These are phyloP conservation scores for Neonectria ditissima DNA, from an alignment of 2,329 filamentous ascomycete genomes.

Conservation along the genomic window DNA sequence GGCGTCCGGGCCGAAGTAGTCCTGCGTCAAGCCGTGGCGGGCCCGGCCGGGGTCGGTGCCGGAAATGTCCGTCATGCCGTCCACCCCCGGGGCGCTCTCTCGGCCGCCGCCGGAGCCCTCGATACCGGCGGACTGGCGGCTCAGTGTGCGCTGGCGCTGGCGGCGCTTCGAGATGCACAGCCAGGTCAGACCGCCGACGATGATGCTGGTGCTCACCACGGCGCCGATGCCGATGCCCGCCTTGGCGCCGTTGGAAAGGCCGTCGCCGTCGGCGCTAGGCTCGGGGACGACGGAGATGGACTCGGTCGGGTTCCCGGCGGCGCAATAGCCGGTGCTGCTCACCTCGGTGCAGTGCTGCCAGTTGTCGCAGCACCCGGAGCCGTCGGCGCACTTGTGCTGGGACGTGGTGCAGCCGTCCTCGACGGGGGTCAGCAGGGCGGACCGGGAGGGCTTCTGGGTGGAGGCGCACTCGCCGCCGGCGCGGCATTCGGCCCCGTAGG, in stretches of 20 bases:
- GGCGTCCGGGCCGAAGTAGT: conserved; percentile 60
- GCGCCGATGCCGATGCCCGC: conserved; percentile 69
- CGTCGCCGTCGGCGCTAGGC: conserved; percentile 32
- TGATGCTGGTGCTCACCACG: conserved; percentile 55
- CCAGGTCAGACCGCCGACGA: conserved; percentile 60
- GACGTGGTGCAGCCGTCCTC: conserved; percentile 58
- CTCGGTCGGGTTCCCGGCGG: conserved; percentile 49
- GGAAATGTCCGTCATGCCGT: conserved; percentile 51
- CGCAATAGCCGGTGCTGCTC: conserved; percentile 54
- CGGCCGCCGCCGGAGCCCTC: conserved; percentile 32
- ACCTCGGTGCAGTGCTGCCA: conserved; percentile 57
- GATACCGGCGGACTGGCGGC: conserved; percentile 26
- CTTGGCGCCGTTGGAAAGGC: conserved; percentile 63
- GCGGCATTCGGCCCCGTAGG: conserved; percentile 58
- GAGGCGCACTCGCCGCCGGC: conserved; percentile 51
- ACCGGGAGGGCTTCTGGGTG: conserved; percentile 40
- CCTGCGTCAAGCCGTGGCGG: conserved; percentile 51
- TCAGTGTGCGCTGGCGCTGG: conserved; percentile 39
- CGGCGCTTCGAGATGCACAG: conserved; percentile 58
- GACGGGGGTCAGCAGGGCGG: conserved; percentile 49
- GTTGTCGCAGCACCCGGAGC: conserved; percentile 63
- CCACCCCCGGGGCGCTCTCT: conserved; percentile 33
- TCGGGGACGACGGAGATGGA: conserved; percentile 48
- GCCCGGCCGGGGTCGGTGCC: conserved; percentile 35
- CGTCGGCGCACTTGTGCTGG: conserved; percentile 58